phyloP scores from a whole-genome alignment of 2,329 filamentous ascomycete species.

The Fusarium sp. region DNA sequence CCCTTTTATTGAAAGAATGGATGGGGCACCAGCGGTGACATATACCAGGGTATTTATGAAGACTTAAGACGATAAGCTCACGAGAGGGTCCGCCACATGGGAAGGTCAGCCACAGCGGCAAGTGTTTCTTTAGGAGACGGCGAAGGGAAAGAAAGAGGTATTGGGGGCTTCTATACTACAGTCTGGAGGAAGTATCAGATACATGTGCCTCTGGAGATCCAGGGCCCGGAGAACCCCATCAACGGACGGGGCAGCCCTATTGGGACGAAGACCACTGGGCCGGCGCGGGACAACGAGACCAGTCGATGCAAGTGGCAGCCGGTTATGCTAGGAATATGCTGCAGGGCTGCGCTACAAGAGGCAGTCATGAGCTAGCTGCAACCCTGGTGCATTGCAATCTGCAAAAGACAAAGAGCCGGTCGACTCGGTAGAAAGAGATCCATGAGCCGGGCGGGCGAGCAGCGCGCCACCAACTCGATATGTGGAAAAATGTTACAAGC shows the following conservation, averaged over 20 bases:
- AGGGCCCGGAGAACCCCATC: slow-evolving; percentile 32
- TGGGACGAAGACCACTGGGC: slow-evolving; percentile 29
- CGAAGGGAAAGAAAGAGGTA: slow-evolving; percentile 20
- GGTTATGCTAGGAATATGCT: slow-evolving; percentile 17
- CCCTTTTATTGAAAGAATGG: slow-evolving; percentile 39
- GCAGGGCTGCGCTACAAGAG: slow-evolving; percentile 35
- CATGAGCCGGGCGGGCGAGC: slow-evolving; percentile 12
- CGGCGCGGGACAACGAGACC: slow-evolving; percentile 23
- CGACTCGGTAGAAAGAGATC: slow-evolving; percentile 11
- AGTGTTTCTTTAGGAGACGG: slow-evolving; percentile 27
- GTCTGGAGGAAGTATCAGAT: slow-evolving; percentile 35
- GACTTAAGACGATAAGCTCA: slow-evolving; percentile 29
- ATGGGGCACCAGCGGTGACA: slow-evolving; percentile 30
- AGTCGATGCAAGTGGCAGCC: slow-evolving; percentile 28
- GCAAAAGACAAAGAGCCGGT: slow-evolving; percentile 24
- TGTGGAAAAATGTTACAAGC: slow-evolving; percentile 29
- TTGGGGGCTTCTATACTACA: slow-evolving; percentile 34
- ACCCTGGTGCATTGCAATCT: slow-evolving; percentile 27
- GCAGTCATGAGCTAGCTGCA: slow-evolving; percentile 23
- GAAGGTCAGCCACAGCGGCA: slow-evolving; percentile 35
- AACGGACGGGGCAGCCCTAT: slow-evolving; percentile 38
- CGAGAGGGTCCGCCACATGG: slow-evolving; percentile 30
- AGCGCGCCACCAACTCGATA: slow-evolving; percentile 32
- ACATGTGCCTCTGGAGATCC: slow-evolving; percentile 28
- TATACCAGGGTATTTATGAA: slow-evolving; percentile 35